phyloP scores from a whole-genome alignment of 2,329 filamentous ascomycete genomes.

The Elsinoe fawcettii region DNA sequence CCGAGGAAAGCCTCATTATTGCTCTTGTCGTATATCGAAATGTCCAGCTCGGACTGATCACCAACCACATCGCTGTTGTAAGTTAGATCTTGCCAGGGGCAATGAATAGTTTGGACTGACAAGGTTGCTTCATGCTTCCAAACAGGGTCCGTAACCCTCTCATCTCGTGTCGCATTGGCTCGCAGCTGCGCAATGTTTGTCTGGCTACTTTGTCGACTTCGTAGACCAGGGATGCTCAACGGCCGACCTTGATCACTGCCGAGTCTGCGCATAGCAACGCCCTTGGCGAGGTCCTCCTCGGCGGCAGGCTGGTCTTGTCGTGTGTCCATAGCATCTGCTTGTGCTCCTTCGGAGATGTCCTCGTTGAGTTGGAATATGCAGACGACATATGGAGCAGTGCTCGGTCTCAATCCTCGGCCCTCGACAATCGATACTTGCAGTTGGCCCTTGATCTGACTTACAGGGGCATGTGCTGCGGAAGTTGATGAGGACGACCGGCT shows the following conservation, averaged over 20 bases:
- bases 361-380: conserved; percentile 96
- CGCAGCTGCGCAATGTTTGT: conserved; percentile 67
- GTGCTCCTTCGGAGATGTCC: conserved; percentile 82
- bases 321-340: conserved; percentile 46
- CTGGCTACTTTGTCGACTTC: conserved; percentile 91
- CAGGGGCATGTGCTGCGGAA: conserved; percentile 41
- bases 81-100: conserved; percentile 24
- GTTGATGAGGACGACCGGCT: conserved; percentile 29
- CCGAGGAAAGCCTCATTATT: conserved; percentile 86
- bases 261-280: conserved; percentile 46
- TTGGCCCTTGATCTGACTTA: conserved; percentile 72
- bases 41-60: conserved; percentile 79
- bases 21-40: conserved; percentile 85
- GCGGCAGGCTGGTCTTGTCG: conserved; percentile 30
- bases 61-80: conserved; percentile 76
- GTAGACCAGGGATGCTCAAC: conserved; percentile 87
- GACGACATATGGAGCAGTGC: conserved; percentile 87
- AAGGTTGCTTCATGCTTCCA: conserved; percentile 96
- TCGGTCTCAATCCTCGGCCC: conserved; percentile 71
- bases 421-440: conserved; percentile 83
- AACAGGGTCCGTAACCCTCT: conserved; percentile 70
- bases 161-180: conserved; percentile 47
- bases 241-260: conserved; percentile 75
- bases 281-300: conserved; percentile 49
- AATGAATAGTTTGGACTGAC: conserved; percentile 53